Evolutionary conservation across 2,329 filamentous ascomycete species (phyloP).

Genomic region (Fusarium oligoseptatum): DNA sequence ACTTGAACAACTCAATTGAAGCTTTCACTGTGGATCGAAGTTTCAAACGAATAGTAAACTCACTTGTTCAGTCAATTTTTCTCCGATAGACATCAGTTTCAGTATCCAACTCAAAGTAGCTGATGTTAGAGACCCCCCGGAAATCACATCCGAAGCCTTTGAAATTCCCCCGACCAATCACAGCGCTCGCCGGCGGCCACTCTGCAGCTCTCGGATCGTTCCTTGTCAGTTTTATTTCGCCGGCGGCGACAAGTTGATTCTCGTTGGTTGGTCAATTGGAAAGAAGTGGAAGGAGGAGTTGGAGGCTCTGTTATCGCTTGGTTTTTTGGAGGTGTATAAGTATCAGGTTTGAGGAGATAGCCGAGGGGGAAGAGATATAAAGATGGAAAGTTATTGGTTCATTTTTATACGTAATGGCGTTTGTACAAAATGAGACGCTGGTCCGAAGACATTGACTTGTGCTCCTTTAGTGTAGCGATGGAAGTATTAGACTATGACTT

Average conservation of each 20-base stretch:
- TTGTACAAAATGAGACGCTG: neutral
- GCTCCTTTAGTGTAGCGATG: neutral
- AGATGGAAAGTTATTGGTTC: neutral
- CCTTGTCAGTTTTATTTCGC: slow-evolving; percentile 4
- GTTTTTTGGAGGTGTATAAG: neutral
- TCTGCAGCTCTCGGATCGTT: neutral
- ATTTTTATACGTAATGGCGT: slow-evolving; percentile 17
- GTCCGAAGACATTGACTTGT: neutral
- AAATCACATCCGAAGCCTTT: neutral
- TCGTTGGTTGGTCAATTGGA: neutral
- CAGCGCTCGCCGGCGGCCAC: slow-evolving; percentile 14
- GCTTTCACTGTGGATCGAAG: neutral
- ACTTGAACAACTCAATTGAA: neutral
- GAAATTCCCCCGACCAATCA: slow-evolving; percentile 20
- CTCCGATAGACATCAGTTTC: neutral
- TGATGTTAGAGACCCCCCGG: neutral
- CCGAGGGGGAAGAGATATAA: neutral
- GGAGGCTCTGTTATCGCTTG: slow-evolving; percentile 6
- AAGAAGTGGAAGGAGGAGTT: neutral
- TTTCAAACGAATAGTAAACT: neutral
- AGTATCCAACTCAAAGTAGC: neutral
- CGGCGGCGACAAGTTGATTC: slow-evolving; percentile 1
- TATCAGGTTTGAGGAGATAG: neutral
- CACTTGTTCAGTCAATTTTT: neutral
- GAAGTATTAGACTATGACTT: neutral